Percentiles rank a stretch among this genome's conserved stretches.
Conservation (phyloP, 768 basidiomycete species). For the Cubamyces sp. region DNA sequence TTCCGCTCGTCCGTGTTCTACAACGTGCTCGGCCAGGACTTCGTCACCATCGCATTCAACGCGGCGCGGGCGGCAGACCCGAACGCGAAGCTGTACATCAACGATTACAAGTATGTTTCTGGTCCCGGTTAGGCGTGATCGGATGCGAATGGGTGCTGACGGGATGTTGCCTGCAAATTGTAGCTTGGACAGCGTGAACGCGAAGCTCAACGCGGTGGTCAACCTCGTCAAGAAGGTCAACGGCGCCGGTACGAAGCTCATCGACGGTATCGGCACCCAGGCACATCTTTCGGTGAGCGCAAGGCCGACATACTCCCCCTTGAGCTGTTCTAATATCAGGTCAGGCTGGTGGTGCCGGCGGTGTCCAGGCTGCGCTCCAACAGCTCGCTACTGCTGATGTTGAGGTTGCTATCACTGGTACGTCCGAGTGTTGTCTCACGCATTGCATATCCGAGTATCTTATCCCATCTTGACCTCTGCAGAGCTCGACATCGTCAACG, state of each 20-base stretch:
- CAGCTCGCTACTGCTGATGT: conserved; percentile 47
- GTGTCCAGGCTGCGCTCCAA: conserved; percentile 47
- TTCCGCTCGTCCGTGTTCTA: conserved; percentile 51
- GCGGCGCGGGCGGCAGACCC: conserved; percentile 54
- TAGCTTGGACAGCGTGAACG: conserved; percentile 53
- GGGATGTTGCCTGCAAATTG: conserved; percentile 20
- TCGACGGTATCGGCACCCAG: conserved; percentile 56
- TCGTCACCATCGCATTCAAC: conserved; percentile 55
- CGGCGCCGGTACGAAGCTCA: conserved; percentile 39
- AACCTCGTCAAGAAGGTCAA: conserved; percentile 48
- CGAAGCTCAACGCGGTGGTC: conserved; percentile 45
- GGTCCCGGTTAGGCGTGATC: no score
- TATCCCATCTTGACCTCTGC: not conserved
- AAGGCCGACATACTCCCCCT: no score
- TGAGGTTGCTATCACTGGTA: conserved; percentile 53
- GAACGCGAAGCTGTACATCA: conserved; percentile 50
- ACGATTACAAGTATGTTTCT: conserved; percentile 40
- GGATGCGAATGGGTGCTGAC: not conserved
- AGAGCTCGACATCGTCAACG: conserved; percentile 34
- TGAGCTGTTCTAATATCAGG: not conserved
- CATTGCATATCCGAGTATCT: not conserved
- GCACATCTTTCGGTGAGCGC: conserved; percentile 40
- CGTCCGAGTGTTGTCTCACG: not conserved
- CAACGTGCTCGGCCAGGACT: conserved; percentile 52
- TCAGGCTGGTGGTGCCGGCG: conserved; percentile 46